phyloP scores from a whole-genome alignment of 2,329 filamentous ascomycete species.

The Parastagonospora nodorum region DNA sequence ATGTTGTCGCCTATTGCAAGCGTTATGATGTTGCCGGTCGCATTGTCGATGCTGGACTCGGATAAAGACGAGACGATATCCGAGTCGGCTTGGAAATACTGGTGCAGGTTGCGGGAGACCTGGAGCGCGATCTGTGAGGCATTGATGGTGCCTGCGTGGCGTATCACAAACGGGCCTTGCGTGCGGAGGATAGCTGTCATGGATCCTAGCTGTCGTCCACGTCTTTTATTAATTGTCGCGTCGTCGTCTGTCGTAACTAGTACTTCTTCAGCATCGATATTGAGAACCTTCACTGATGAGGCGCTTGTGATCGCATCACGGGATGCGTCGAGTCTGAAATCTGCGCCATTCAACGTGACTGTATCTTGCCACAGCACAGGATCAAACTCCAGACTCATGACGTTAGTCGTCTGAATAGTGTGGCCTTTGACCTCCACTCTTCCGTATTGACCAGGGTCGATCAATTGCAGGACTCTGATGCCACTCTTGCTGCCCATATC shows the following conservation, averaged over 20 bases:
- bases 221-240: slow-evolving; percentile 27
- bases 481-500: slow-evolving; percentile 60
- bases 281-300: neutral
- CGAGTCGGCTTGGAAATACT: slow-evolving; percentile 62
- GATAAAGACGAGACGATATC: slow-evolving; percentile 37
- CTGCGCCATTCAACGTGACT: slow-evolving; percentile 30
- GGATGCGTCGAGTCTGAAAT: slow-evolving; percentile 2
- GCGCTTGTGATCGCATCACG: no score
- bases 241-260: neutral
- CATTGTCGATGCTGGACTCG: neutral
- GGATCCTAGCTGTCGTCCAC: slow-evolving; percentile 56
- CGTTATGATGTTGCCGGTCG: slow-evolving; percentile 54
- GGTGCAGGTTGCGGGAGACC: slow-evolving; percentile 61
- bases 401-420: slow-evolving; percentile 40
- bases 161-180: slow-evolving; percentile 52
- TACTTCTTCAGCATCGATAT: neutral
- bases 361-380: slow-evolving; percentile 15
- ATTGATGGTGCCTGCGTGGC: slow-evolving; percentile 32
- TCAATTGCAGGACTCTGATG: slow-evolving; percentile 56
- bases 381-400: slow-evolving; percentile 37
- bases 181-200: slow-evolving; percentile 61
- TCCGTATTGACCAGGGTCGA: slow-evolving; percentile 57
- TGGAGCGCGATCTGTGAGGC: slow-evolving; percentile 54
- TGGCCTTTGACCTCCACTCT: slow-evolving; percentile 50
- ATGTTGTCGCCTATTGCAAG: slow-evolving; percentile 37